Conservation (phyloP, 352 stramenopile genomes). For the Poterioochromonas sp. region DNA sequence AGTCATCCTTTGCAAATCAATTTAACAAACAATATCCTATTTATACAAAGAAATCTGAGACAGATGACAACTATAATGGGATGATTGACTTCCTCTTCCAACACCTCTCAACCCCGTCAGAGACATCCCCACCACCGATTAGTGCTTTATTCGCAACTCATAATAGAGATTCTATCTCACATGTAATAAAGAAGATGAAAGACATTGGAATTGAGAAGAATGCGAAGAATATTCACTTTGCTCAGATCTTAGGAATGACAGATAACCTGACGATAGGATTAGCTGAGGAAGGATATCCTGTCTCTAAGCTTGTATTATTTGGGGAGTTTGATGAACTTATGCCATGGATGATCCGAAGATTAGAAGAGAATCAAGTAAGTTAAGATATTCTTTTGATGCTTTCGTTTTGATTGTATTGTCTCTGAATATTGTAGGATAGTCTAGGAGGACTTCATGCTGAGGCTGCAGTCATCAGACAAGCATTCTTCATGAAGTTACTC, state of each 20-base stretch:
- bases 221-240: background rate
- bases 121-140: no score
- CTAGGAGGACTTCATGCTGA: no score
- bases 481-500: no score
- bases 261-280: background rate
- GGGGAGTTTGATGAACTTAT: background rate
- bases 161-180: background rate
- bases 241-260: conserved; percentile 13
- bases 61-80: background rate
- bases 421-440: no score
- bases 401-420: no score
- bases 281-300: background rate
- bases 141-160: background rate
- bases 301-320: background rate
- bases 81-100: background rate
- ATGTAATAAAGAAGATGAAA: background rate
- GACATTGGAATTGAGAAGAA: background rate
- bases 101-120: no score
- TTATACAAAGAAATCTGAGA: background rate
- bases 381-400: no score
- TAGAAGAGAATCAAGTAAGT: conserved; percentile 18
- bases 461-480: no score
- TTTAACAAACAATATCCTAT: background rate
- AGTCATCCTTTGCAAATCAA: background rate
- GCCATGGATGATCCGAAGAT: conserved; percentile 2